Evolutionary conservation across 805 yeast species (phyloP), one percentile per base, ranked within the genome.

Genomic region (Saccharomycopsis synnaedendra): DNA sequence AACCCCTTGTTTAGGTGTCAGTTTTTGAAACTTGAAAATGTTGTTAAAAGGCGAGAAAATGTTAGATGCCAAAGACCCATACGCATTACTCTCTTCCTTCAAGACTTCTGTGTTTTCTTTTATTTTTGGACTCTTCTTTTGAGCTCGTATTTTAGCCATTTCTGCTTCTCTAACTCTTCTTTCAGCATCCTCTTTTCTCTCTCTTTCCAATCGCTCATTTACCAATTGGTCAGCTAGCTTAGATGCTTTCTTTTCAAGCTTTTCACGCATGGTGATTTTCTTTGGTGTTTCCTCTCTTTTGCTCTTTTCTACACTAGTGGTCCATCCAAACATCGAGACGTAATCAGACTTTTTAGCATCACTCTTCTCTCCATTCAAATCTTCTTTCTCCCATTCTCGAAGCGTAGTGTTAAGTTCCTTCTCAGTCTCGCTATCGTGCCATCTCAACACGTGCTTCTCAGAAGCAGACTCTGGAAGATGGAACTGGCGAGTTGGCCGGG

Each of bases 291-390:
- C 36, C 36, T 8, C 36, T n/a, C 8, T 34, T 34, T n/a, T 34
- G 36, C 10, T 34, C 10, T 34, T n/a, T 9, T 34, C 36, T 8
- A n/a, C 39, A 32, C 30, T 37, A 9, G 53, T 51, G 6, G 54
- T 43, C 54, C 54, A 51, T 27, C 54, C 54, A 39, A 51, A 51
- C 52, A 51, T 51, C 8, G 54, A 44, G 9, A 43, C 47, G 36
- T 49, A 46, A 4, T 34, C 43, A 31, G 36, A n/a, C 5, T 35
- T 35, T 10, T 32, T 10, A 10, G 27, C 43, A 28, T 38, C 10
- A 8, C 8, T 27, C 29, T 32, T 32, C 31, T 7, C 32, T 30
- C 8, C 40, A n/a, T 43, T 37, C 31, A 32, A 35, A 28, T 43
- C 42, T 5, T 38, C 9, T 7, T 37, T 29, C n/a, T 49, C 45